A percentile compares a stretch with the other conserved stretches of the same genome.
Evolutionary conservation across 2,329 filamentous ascomycete species (phyloP).

Genomic region (Calonectria hawksworthii): DNA sequence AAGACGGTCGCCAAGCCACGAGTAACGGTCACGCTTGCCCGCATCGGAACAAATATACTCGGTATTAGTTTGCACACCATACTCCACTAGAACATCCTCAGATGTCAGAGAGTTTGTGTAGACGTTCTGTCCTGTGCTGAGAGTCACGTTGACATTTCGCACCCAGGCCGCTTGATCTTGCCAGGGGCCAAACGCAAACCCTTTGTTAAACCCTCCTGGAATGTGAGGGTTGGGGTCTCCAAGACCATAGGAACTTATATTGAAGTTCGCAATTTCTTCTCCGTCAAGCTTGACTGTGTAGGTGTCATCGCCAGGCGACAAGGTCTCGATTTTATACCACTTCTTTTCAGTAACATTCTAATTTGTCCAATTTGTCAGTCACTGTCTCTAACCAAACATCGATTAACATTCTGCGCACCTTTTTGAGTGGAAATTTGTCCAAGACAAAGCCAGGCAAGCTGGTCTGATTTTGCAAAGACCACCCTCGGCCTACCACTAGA

Average conservation of each 20-base stretch:
- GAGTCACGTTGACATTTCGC: neutral
- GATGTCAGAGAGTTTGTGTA: conserved; percentile 5
- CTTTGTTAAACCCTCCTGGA: neutral
- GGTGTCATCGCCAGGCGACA: neutral
- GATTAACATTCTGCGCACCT: neutral
- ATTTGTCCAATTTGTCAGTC: neutral
- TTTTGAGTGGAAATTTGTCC: conserved; percentile 5
- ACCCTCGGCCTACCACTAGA: neutral
- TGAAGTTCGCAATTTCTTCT: neutral
- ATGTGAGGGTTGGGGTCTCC: neutral
- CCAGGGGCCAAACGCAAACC: conserved; percentile 7
- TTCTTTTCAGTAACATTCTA: neutral
- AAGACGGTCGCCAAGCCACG: conserved; percentile 7
- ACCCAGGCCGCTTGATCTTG: conserved; percentile 14
- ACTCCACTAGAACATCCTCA: neutral
- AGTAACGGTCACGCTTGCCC: conserved; percentile 6
- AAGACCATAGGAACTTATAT: neutral
- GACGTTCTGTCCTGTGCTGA: neutral
- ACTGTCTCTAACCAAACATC: neutral
- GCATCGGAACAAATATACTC: conserved; percentile 13
- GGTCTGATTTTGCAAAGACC: neutral
- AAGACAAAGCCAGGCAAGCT: neutral
- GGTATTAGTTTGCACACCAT: neutral
- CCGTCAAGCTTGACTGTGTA: neutral
- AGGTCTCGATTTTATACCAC: neutral